These are phyloP conservation scores for Parathielavia hyrcaniae DNA, from an alignment of 495 filamentous ascomycete genomes.

Conservation along the genomic window DNA sequence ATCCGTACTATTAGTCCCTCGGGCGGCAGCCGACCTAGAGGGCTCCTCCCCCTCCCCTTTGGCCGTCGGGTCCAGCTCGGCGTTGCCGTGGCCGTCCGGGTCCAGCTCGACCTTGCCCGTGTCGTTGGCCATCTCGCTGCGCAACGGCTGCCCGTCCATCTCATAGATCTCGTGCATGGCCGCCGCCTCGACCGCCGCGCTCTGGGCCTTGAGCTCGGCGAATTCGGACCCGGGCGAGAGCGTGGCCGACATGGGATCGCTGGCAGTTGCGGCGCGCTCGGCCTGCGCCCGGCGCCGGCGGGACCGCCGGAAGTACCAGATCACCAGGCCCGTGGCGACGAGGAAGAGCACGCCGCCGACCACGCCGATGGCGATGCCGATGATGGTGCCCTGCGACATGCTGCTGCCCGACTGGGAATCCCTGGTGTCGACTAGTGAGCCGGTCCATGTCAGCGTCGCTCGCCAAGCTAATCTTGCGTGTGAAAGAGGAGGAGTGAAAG, in stretches of 20 bases:
- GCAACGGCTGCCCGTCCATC: slow-evolving; percentile 23
- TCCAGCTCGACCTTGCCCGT: slow-evolving; percentile 26
- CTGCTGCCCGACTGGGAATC: background rate
- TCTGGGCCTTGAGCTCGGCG: background rate
- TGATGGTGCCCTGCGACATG: slow-evolving; percentile 24
- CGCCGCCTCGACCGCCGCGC: background rate
- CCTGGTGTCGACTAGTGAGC: background rate
- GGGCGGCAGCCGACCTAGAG: background rate
- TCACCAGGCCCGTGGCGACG: slow-evolving; percentile 10
- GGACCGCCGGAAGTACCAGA: slow-evolving; percentile 20
- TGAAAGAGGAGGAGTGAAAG: background rate
- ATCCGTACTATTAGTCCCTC: background rate
- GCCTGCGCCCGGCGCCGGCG: background rate
- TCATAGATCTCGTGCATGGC: slow-evolving; percentile 17
- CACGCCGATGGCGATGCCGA: slow-evolving; percentile 25
- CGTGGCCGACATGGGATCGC: background rate
- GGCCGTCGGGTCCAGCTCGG: slow-evolving; percentile 12
- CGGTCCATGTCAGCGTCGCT: background rate
- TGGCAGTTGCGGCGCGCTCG: background rate
- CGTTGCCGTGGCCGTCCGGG: slow-evolving; percentile 11
- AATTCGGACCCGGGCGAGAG: background rate
- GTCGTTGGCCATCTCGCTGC: slow-evolving; percentile 24
- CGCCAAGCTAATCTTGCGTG: no score
- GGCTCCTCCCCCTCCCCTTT: background rate
- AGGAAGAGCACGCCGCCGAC: slow-evolving; percentile 19